These are phyloP conservation scores for Phytomonas sp. DNA, from an alignment of 208 protist species.

Conservation along the genomic window DNA sequence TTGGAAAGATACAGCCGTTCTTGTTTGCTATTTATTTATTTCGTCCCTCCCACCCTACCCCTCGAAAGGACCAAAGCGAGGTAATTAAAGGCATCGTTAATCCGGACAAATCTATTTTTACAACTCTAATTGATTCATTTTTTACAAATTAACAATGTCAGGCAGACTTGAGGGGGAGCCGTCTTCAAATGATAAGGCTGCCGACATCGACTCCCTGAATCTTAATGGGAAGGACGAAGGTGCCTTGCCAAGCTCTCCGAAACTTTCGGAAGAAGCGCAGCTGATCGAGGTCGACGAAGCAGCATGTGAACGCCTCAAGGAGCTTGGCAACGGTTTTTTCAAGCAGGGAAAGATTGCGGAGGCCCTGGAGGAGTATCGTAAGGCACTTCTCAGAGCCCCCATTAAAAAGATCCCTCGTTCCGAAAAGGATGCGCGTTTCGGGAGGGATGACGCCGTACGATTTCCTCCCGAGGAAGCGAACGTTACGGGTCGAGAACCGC, in stretches of 20 bases:
- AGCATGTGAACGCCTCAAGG: constrained; percentile 55
- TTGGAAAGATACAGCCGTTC: background rate
- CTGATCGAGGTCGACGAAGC: constrained; percentile 29
- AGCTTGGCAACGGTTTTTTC: constrained; percentile 61
- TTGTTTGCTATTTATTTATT: constrained; percentile 13
- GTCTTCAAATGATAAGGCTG: constrained; percentile 17
- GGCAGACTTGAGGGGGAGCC: constrained; percentile 16
- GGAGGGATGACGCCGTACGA: background rate
- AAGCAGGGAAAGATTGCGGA: constrained; percentile 31
- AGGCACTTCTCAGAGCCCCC: constrained; percentile 43
- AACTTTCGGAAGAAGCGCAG: background rate
- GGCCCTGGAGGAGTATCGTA: constrained; percentile 65
- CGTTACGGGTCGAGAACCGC: background rate
- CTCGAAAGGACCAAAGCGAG: background rate
- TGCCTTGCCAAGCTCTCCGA: background rate
- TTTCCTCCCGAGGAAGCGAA: background rate
- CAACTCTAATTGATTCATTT: background rate
- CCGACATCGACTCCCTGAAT: background rate
- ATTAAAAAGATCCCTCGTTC: constrained; percentile 35
- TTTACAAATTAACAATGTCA: constrained; percentile 12
- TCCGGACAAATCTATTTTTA: background rate
- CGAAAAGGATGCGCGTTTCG: background rate
- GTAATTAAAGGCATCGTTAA: background rate
- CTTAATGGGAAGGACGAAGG: background rate
- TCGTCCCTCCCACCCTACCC: background rate